phyloP scores from a whole-genome alignment of 2,329 filamentous ascomycete species.

The Ceratocystis cubensis region DNA sequence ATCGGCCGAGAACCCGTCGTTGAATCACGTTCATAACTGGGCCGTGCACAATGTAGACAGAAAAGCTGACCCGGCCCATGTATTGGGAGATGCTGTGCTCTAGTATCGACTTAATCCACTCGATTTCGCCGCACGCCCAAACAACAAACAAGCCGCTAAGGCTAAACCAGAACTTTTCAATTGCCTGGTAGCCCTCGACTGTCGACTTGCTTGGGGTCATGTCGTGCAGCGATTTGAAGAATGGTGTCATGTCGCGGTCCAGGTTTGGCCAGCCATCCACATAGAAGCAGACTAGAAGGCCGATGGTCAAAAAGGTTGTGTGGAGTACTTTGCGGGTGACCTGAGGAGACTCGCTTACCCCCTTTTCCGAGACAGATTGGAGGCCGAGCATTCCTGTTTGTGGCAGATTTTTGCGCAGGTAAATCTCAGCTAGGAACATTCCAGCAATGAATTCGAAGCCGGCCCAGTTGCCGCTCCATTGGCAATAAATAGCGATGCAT shows the following conservation, averaged over 20 bases:
- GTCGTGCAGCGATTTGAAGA: constrained; percentile 38
- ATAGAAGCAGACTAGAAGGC: constrained; percentile 28
- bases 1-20: constrained; percentile 11
- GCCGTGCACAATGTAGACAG: constrained; percentile 46
- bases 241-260: constrained; percentile 20
- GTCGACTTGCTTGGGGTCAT: constrained; percentile 36
- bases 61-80: constrained; percentile 48
- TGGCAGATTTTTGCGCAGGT: constrained; percentile 30
- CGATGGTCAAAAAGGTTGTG: constrained; percentile 12
- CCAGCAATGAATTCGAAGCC: constrained; percentile 36
- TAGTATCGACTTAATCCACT: constrained; percentile 39
- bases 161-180: constrained; percentile 42
- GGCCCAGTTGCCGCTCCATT: constrained; percentile 20
- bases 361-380: constrained; percentile 5
- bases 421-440: constrained; percentile 43
- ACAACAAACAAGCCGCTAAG: constrained; percentile 42
- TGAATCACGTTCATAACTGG: constrained; percentile 20
- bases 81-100: constrained; percentile 41
- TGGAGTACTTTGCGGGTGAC: constrained; percentile 4
- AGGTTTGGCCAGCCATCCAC: constrained; percentile 20
- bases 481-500: constrained; percentile 33
- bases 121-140: constrained; percentile 36
- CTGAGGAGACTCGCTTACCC: neutral
- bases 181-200: constrained; percentile 36
- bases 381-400: constrained; percentile 12